Conservation (phyloP, 2,329 filamentous ascomycete species). For the Colletotrichum zoysiae region DNA sequence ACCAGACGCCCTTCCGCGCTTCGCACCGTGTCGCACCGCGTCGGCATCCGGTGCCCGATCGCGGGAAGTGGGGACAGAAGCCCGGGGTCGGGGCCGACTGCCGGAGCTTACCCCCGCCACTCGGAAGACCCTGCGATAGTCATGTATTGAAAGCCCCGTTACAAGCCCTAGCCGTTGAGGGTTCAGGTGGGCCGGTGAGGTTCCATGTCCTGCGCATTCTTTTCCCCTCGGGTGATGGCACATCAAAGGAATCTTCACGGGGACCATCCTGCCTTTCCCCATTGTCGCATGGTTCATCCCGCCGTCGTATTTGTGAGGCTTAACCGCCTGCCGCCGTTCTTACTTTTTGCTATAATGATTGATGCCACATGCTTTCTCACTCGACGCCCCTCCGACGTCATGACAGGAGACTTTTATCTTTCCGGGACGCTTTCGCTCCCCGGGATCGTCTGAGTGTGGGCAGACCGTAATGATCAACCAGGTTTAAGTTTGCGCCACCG, state of each 20-base stretch:
- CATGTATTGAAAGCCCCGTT: too few species aligned
- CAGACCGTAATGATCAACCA: too few species aligned
- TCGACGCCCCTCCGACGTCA: constrained; percentile 9
- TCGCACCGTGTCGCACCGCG: background rate
- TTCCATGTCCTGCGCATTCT: too few species aligned
- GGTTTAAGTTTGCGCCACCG: background rate
- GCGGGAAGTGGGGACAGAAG: background rate
- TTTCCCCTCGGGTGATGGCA: too few species aligned
- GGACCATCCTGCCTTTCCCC: background rate
- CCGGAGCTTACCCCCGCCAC: background rate
- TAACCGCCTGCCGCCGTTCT: background rate
- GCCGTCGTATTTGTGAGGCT: background rate
- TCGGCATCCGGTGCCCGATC: background rate
- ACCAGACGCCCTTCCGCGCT: background rate
- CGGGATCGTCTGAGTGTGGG: background rate
- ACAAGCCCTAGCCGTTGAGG: too few species aligned
- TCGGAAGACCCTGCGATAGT: background rate
- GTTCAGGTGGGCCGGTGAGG: too few species aligned
- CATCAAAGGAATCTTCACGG: background rate
- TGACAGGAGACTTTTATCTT: constrained; percentile 5
- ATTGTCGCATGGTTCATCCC: background rate
- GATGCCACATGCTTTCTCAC: background rate
- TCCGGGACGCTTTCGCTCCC: background rate
- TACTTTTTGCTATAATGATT: background rate
- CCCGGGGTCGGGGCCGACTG: background rate